Percentiles rank a stretch among this genome's conserved stretches.
Conservation (phyloP, 345 rosid genomes). For the Toxicodendron radicans region DNA sequence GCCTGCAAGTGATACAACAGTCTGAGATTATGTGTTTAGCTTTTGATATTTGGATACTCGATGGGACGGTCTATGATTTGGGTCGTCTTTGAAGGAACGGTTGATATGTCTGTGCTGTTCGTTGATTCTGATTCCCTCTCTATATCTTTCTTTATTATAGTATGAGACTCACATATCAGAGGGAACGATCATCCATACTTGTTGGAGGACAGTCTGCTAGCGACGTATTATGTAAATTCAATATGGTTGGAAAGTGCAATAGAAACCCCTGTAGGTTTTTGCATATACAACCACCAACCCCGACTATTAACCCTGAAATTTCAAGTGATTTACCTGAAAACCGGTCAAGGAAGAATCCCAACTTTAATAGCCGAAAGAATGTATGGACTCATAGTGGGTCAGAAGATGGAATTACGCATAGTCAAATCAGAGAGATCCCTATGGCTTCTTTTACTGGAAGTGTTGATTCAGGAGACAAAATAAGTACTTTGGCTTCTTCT, state of each 20-base stretch:
- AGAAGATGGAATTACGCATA: no score
- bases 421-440: background rate
- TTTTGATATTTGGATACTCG: background rate
- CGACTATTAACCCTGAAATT: no score
- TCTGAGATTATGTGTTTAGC: background rate
- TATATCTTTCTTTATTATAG: constrained; percentile 5
- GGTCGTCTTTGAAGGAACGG: constrained; percentile 6
- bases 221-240: constrained; percentile 19
- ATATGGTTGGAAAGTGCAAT: no score
- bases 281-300: no score
- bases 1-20: background rate
- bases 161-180: background rate
- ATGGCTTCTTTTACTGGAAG: constrained; percentile 9
- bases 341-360: constrained; percentile 17
- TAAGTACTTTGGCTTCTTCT: constrained; percentile 8
- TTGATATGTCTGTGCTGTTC: background rate
- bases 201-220: background rate
- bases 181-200: background rate
- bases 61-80: background rate
- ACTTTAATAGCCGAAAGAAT: background rate
- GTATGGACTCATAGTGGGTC: background rate
- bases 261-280: no score
- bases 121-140: constrained; percentile 13
- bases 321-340: no score
- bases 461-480: background rate